Base-by-base conservation (phyloP, 2,329 filamentous ascomycete genomes). In the Trichoderma brevicompactum region DNA sequence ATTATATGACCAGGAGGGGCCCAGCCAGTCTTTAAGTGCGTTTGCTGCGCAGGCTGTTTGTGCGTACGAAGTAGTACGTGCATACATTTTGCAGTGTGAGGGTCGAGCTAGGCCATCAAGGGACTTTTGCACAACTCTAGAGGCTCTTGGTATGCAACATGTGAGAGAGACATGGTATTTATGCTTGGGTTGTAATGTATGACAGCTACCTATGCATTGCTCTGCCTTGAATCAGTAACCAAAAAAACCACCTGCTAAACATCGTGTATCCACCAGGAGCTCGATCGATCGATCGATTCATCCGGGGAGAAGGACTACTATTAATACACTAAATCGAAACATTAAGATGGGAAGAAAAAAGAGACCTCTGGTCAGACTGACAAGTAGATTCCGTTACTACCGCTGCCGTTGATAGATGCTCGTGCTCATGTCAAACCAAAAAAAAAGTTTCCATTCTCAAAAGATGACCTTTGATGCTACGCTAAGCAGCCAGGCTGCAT, bases 401-500 rank as follows among this genome's bases (percentile, higher is more conserved):
- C 28, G 19, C 15, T 28, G 36, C 17, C 38, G 19, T n/a, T 0
- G 5, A 58, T 36, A 9, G 28, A 32, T 60, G 13, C 8, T 19
- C 32, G 17, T 50, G 43, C 43, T 59, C 34, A 28, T 28, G 23
- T 8, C 8, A 43, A 8, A 19, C 5, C 8, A 43, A 8, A 19
- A 36, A 28, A 19, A 13, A 12, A 38, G 10, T 46, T 58, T 34
- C 40, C 41, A 36, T 17, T 40, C 53, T 66, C 44, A 87, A 68
- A 88, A 80, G 69, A 88, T 78, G 50, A 88, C 84, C 71, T 86
- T 88, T 32, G 83, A 83, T 10, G 87, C 88, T 68, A 90, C 86
- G 68, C 83, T 88, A 64, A 90, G 75, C 53, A 91, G 75, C 88
- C 88, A 91, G 15, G 87, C 87, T 32, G 87, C 88, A 74, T 90